Conservation (phyloP, 106 monocot genomes). For the Allium sativum region DNA sequence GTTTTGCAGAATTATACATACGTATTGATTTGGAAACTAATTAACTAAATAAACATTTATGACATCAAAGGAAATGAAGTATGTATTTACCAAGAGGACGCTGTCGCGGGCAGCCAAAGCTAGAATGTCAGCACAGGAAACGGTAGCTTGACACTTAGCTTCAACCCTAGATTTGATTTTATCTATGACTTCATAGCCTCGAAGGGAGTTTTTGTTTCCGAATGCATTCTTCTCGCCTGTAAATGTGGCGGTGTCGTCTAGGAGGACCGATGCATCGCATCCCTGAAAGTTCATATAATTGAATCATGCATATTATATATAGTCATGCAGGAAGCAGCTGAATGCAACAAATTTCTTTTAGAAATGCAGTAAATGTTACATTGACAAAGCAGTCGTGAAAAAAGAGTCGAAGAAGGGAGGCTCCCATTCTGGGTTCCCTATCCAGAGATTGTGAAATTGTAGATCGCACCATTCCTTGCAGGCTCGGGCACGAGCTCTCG, state of each 20-base stretch:
- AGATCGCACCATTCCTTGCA: conserved; percentile 17
- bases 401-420: conserved; percentile 40
- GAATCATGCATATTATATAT: no score
- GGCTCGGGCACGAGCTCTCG: conserved; percentile 10
- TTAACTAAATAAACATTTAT: no score
- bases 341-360: no score
- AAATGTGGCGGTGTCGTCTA: conserved; percentile 5
- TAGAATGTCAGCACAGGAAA: conserved; percentile 9
- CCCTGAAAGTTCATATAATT: neutral
- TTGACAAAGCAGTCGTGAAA: conserved; percentile 42
- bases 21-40: neutral
- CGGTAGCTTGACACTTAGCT: neutral
- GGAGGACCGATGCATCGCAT: conserved; percentile 8
- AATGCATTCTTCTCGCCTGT: conserved; percentile 10
- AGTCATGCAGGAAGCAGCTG: no score
- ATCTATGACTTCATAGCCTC: conserved; percentile 10
- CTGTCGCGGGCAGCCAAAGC: conserved; percentile 2
- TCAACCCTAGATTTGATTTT: conserved; percentile 4
- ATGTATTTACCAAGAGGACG: neutral
- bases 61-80: no score
- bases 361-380: neutral
- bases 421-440: conserved; percentile 29
- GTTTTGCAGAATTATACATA: neutral
- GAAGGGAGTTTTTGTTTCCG: neutral
- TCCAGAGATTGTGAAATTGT: conserved; percentile 20